A percentile compares a stretch with the other conserved stretches of the same genome.
These are phyloP conservation scores for Colletotrichum sp. DNA, from an alignment of 2,329 filamentous ascomycete species.

Conservation along the genomic window DNA sequence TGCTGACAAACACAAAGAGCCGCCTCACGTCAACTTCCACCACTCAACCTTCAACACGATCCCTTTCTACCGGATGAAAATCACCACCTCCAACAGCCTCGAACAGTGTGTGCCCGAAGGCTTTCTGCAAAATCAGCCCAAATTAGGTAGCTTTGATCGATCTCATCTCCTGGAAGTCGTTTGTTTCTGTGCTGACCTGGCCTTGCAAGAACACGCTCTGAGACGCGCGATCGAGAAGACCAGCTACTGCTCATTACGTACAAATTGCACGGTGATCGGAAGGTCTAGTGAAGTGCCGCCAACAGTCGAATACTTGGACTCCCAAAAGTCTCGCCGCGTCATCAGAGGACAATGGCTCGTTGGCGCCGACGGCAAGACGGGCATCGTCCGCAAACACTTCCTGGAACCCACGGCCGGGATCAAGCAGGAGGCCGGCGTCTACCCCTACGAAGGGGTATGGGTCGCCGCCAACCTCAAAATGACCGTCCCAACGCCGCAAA, in stretches of 20 bases:
- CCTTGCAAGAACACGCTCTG: not conserved
- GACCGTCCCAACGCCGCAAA: not conserved
- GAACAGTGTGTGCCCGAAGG: not conserved
- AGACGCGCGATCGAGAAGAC: not conserved
- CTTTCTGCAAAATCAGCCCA: not conserved
- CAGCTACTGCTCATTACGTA: not conserved
- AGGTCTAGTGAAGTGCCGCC: not conserved
- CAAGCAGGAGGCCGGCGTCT: not conserved
- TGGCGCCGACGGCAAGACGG: not conserved
- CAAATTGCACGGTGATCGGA: not conserved
- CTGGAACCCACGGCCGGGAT: not conserved
- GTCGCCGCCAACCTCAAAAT: not conserved
- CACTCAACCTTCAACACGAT: not conserved
- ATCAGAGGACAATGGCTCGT: not conserved
- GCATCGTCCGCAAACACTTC: not conserved
- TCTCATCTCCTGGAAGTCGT: not conserved
- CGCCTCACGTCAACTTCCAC: not conserved
- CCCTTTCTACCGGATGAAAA: not conserved
- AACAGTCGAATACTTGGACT: not conserved
- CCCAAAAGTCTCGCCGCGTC: not conserved
- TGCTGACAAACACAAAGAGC: not conserved
- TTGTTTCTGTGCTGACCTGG: not conserved
- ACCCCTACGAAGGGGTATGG: not conserved
- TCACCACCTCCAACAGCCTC: not conserved
- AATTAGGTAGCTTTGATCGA: not conserved